Conservation (phyloP, 345 rosid species). For the Euclidium syriacum region DNA sequence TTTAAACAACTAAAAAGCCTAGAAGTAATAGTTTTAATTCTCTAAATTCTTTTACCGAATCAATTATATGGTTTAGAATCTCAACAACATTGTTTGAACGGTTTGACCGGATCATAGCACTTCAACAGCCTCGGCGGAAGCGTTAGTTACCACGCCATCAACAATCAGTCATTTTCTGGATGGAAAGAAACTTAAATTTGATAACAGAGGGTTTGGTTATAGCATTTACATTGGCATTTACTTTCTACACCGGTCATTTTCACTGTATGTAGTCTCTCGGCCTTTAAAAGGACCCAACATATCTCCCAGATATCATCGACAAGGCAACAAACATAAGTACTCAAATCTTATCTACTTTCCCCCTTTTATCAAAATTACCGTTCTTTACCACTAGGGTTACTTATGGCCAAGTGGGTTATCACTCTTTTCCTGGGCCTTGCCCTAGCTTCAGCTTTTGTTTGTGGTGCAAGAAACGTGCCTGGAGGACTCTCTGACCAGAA, state of each 20-base stretch:
- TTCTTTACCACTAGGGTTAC: slow-evolving; percentile 8
- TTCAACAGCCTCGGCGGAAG: neutral
- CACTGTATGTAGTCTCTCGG: neutral
- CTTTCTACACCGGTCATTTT: slow-evolving; percentile 19
- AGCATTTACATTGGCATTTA: slow-evolving; percentile 28
- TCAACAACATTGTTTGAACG: neutral
- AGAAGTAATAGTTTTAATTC: neutral
- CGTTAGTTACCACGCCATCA: slow-evolving; percentile 14
- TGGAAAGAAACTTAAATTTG: slow-evolving; percentile 22
- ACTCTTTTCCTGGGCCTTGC: slow-evolving; percentile 35
- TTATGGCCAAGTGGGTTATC: slow-evolving; percentile 37
- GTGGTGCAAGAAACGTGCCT: slow-evolving; percentile 44
- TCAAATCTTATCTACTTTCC: slow-evolving; percentile 7
- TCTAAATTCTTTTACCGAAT: neutral
- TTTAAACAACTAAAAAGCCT: neutral
- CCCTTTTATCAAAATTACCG: neutral
- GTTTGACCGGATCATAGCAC: slow-evolving; percentile 16
- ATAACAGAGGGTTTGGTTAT: slow-evolving; percentile 27
- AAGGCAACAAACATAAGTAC: neutral
- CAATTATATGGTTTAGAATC: neutral
- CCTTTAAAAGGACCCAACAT: slow-evolving; percentile 32
- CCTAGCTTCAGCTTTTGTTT: slow-evolving; percentile 24
- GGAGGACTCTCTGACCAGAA: slow-evolving; percentile 61
- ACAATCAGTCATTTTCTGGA: slow-evolving; percentile 10
- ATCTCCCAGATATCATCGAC: slow-evolving; percentile 17